Evolutionary conservation across 176 grass and related monocot genomes (phyloP), one percentile per base, ranked within the genome.

Genomic region (Poa annua): DNA sequence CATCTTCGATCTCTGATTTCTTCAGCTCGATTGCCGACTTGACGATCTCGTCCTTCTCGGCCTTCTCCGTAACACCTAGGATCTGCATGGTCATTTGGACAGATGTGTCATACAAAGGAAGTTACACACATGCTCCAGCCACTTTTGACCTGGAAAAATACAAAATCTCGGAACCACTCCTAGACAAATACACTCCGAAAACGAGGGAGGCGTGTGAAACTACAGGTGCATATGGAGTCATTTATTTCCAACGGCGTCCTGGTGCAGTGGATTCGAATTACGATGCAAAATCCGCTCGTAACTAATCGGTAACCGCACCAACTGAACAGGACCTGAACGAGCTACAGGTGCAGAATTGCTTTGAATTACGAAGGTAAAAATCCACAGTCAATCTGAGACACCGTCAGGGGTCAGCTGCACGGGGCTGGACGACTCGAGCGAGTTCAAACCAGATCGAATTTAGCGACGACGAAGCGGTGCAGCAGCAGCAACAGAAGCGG

Each of bases 21-120:
- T 90, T 96, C 38, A 99, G 75, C 51, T 92, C 93, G 80, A 93
- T 99, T 57, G 89, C 96, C 11, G 93, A 83, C 85, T 96, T 99
- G 52, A 96, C 96, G 53, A 99, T 96, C 89, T 99, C 96, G 76
- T 99, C 96, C 65, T 99, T 99, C 88, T 99, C 93, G 62, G 96
- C 91, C 88, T 99, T 91, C 86, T 90, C 85, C 49, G 89, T 85
- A 41, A 93, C 83, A 48, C 96, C 93, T 73, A 99, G 77, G 77
- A 99, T 88, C 96, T 96, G 87, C 84, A 78, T 6, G 55, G 74
- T 68, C 54, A 41, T 73, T 95, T 47, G 41, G 33, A 75, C 20
- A 84, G 12, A 75, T 13, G 45, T 34, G 45, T 60, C 45, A 71
- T 69, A 12, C 3, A 83, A 24, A 25, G 29, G 29, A 29, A 29